Conservation (phyloP, 768 basidiomycete genomes). For the Suillus bovinus region DNA sequence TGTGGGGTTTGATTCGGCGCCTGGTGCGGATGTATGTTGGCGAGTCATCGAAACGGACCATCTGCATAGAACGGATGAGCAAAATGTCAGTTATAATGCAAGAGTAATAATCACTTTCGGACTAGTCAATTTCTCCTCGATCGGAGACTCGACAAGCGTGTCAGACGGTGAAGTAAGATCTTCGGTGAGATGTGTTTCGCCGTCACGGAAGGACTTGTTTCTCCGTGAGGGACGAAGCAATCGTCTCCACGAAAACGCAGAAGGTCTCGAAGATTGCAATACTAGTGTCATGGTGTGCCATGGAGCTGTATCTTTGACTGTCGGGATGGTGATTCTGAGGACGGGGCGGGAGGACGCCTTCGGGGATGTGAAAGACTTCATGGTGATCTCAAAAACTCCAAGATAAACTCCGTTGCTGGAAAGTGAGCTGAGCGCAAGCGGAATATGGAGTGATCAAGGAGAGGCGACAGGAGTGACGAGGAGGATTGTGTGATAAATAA, state of each 20-base stretch:
- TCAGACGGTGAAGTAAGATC: constrained; percentile 11
- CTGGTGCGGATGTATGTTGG: constrained; percentile 25
- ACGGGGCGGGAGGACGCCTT: neutral
- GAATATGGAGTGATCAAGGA: neutral
- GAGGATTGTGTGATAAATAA: neutral
- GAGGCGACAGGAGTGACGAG: neutral
- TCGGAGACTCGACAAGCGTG: constrained; percentile 9
- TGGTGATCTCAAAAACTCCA: neutral
- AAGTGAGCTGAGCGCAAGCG: neutral
- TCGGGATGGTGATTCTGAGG: neutral
- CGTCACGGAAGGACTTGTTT: neutral
- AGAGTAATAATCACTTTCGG: constrained; percentile 21
- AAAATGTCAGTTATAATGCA: neutral
- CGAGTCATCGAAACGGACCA: constrained; percentile 29
- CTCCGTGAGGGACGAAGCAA: constrained; percentile 12
- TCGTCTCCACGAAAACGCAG: constrained; percentile 24
- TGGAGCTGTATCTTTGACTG: neutral
- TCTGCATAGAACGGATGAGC: constrained; percentile 7
- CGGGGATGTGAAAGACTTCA: neutral
- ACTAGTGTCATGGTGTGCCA: neutral
- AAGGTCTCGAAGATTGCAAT: constrained; percentile 10
- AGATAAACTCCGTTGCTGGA: neutral
- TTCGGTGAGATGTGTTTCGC: neutral
- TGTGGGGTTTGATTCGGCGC: constrained; percentile 19
- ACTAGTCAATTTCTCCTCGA: constrained; percentile 11